Evolutionary conservation across 768 basidiomycete genomes (phyloP), one percentile per base, ranked within the genome.

Genomic region (Russula abietina): DNA sequence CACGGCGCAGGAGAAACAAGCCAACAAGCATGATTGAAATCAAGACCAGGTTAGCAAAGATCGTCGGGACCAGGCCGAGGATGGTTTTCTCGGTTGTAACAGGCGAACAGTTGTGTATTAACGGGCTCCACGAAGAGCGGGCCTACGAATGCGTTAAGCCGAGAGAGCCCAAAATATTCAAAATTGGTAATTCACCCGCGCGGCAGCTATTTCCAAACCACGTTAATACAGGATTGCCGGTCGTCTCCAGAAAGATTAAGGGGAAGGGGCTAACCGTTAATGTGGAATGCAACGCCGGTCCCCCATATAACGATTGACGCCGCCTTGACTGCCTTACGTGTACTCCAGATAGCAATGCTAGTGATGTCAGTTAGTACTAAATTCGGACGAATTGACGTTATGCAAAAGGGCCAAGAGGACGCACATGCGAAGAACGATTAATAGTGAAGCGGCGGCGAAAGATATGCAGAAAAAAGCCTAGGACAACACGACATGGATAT

Each of bases 361-460:
- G 11, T 2, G 36, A 30, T 10, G 1, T 17, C n/a, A 4, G 46
- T 53, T 26, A 57, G 26, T 6, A 17, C 5, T 26, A 2, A 12
- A 9, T 45, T 12, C 7, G 1, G 4, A 10, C 14, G 43, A 12
- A 11, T n/a, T 19, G 28, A 11, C 9, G 33, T 14, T 4, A 11
- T 0, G 45, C 4, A 26, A 12, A 45, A 32, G 48, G 1, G 22
- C 1, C 11, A 7, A 50, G 19, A 32, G 22, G 54, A 55, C 62
- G 22, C 48, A 63, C 62, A 50, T 49, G 58, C 62, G 62, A 24
- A 63, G 28, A 6, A 60, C 28, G 11, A 64, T 50, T 38, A 64
- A 57, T 6, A 64, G 17, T 1, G 58, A 55, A 7, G 62, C 62
- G 3, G 38, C 17, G 8, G 22, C 36, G 11, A 46, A 41, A 17